Base-by-base conservation (phyloP, 495 filamentous ascomycete species). In the Letharia columbiana region DNA sequence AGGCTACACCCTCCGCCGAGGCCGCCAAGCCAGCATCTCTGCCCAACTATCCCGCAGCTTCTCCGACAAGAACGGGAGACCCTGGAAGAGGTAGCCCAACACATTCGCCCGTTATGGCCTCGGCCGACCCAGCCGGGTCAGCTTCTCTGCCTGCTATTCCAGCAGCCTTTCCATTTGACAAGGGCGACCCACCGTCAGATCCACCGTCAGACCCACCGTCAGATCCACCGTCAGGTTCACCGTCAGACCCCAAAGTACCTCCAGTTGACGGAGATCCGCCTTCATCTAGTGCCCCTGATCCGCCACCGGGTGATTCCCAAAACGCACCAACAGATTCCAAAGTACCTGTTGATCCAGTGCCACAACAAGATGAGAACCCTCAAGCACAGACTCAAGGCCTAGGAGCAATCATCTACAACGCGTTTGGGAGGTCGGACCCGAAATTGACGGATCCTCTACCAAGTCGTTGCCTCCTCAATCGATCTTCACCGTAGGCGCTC, bases 331-430 rank as follows among this genome's bases (percentile, higher is more conserved):
- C 31, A 56, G 52, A 56, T 56, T 28, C 52, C 15, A 56, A 56
- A 56, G 11, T 18, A 33, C 15, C 31, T 18, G 18, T 17, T 23
- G 23, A 13, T 8, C n/a, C 23, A 7, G 23, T 28, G 2, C 3
- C 49, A 52, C 49, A 2, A 5, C 49, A 1, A 52, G 41, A 11
- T 35, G 60, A 61, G 18, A 4, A 28, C 7, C 33, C 60, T 10
- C 13, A 18, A 45, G 2, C 60, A 9, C 54, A 64, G 18, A 60
- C 18, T 11, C 40, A 47, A 45, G 62, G 50, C 20, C n/a, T 56
- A 56, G 61, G 56, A 7, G 63, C 66, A 37, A 45, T 68, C 54
- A 64, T 57, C 44, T 62, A 52, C 40, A 52, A 59, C 12, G 33
- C 63, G 9, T 28, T 65, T n/a, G 66, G 45, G 12, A 41, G 35